These are phyloP conservation scores for Fulvia fulva DNA, from an alignment of 2,329 filamentous ascomycete species.

Conservation along the genomic window DNA sequence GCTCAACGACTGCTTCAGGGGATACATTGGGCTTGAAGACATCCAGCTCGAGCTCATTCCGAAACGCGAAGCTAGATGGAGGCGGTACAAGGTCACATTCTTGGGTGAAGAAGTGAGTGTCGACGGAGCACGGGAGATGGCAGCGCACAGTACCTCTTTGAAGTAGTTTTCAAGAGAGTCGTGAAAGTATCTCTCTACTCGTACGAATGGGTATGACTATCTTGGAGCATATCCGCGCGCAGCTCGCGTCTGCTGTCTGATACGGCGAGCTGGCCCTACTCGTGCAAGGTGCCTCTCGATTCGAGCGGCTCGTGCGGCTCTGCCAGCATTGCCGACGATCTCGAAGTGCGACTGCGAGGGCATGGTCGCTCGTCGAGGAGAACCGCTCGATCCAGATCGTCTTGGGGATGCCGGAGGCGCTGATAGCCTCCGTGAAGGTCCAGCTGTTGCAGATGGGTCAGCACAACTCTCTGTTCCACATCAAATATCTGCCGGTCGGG, in stretches of 20 bases:
- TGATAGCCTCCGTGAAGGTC: not conserved
- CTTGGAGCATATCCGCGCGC: not conserved
- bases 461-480: not conserved
- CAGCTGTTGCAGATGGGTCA: not conserved
- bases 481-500: not conserved
- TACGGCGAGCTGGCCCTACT: not conserved
- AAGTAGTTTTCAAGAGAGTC: not conserved
- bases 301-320: not conserved
- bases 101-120: no score
- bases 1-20: no score
- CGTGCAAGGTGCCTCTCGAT: not conserved
- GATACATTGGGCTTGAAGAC: no score
- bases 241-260: not conserved
- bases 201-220: not conserved
- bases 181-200: no score
- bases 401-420: not conserved
- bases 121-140: no score
- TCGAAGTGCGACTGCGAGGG: not conserved
- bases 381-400: not conserved
- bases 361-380: not conserved
- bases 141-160: not conserved
- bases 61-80: no score
- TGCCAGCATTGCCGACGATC: not conserved
- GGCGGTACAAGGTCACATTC: no score
- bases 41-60: no score